These are phyloP conservation scores for Hirschfeldia incana DNA, from an alignment of 345 rosid genomes.

Conservation along the genomic window DNA sequence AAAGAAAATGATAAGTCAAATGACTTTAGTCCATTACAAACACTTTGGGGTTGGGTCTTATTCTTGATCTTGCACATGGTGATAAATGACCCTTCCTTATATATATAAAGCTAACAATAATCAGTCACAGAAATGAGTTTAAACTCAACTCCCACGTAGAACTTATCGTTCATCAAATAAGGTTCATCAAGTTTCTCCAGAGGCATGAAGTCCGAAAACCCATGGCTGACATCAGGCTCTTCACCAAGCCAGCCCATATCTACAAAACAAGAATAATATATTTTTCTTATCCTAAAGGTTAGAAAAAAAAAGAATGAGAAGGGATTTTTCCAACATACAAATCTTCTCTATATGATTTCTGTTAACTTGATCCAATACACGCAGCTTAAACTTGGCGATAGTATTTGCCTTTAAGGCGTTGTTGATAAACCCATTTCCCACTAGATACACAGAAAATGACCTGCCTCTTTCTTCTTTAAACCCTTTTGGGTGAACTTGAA, in stretches of 20 bases:
- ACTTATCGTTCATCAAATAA: slow-evolving; percentile 17
- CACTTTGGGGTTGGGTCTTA: background rate
- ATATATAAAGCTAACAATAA: background rate
- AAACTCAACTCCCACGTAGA: slow-evolving; percentile 33
- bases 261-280: background rate
- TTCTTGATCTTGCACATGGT: background rate
- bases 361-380: slow-evolving; percentile 21
- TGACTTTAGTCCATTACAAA: background rate
- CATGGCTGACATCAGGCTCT: background rate
- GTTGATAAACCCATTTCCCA: slow-evolving; percentile 16
- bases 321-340: background rate
- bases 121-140: slow-evolving; percentile 7
- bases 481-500: slow-evolving; percentile 10
- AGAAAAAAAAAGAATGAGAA: background rate
- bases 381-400: slow-evolving; percentile 7
- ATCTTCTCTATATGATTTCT: slow-evolving; percentile 1
- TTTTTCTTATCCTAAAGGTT: no score
- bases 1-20: background rate
- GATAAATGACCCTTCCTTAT: background rate
- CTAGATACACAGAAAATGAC: slow-evolving; percentile 18
- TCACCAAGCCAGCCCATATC: background rate
- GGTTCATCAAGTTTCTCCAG: background rate
- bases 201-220: slow-evolving; percentile 8
- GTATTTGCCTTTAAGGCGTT: background rate
- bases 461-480: background rate